These are phyloP conservation scores for Torulaspora gathmanii DNA, from an alignment of 805 yeast species.

Conservation along the genomic window DNA sequence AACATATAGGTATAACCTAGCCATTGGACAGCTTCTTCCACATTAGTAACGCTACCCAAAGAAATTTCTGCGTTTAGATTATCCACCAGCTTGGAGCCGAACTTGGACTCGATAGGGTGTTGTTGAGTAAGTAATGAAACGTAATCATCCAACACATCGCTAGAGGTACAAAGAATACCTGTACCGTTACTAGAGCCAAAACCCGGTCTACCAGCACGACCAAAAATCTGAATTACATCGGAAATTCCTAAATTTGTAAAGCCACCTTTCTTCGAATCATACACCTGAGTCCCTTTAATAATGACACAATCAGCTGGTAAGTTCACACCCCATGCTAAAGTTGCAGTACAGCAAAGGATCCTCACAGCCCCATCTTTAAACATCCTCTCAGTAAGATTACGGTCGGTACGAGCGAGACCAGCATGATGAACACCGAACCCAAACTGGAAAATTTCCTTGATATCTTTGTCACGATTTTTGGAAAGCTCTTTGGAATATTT, in stretches of 20 bases:
- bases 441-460: conserved; percentile 67
- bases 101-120: conserved; percentile 88
- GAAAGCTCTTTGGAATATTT: conserved; percentile 59
- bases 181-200: conserved; percentile 81
- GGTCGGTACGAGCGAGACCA: conserved; percentile 87
- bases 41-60: conserved; percentile 87
- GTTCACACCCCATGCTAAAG: conserved; percentile 99
- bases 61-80: conserved; percentile 95
- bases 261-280: conserved; percentile 93
- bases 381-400: conserved; percentile 85
- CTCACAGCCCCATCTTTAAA: conserved; percentile 80
- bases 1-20: conserved; percentile 93
- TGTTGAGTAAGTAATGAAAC: conserved; percentile 87
- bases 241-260: conserved; percentile 89
- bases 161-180: conserved; percentile 81
- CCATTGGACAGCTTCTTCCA: conserved; percentile 95
- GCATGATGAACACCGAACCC: conserved; percentile 98
- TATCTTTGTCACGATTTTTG: conserved; percentile 67
- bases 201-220: conserved; percentile 99
- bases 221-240: conserved; percentile 96
- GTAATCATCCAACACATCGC: conserved; percentile 79
- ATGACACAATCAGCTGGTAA: conserved; percentile 97
- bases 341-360: conserved; percentile 92
- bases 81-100: conserved; percentile 75
- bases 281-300: conserved; percentile 93